Evolutionary conservation across 305 asterid genomes (phyloP), one percentile per base, ranked within the genome.

Genomic region (Fraxinus floribunda): DNA sequence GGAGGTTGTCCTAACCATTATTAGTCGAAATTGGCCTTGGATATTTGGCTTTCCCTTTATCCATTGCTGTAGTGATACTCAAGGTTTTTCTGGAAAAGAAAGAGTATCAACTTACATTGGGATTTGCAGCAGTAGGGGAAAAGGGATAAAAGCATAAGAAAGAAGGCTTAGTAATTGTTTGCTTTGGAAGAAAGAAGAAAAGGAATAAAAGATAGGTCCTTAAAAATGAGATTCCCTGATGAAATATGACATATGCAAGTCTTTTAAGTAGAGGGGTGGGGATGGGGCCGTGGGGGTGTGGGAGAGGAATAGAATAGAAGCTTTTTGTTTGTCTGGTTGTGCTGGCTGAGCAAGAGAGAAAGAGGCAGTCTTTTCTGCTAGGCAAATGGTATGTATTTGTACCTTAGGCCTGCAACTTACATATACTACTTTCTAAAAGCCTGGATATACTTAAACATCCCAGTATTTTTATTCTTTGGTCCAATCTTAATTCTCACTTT

Each of bases 341-440:
- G 92, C 85, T 81, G 77, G 75, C 76, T 83, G 80, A 49, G 86
- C 75, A 76, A 83, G 92, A 88, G 87, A 84, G 83, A 92, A 86
- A 89, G 89, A 83, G 75, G 78, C 76, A 13, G 84, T 84, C 88
- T 90, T 87, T 93, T 88, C 62, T 83, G 83, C 81, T 57, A 75
- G 89, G 95, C 94, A 93, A 89, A 91, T 88, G 93, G 91, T 86
- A 89, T 90, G 86, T 89, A 70, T 83, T 79, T 86, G 91, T 88
- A 94, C 92, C 90, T 90, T 90, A 89, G 89, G 39, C 52, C 88
- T 92, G 92, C 91, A 80, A 84, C 90, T 87, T 66, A 66, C 74
- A 10, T 70, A 70, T 11, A 26, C 75, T 29, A 70, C 93, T 91
- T 93, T 90, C 87, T 76, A 88, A 93, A 92, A 91, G 94, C 89